phyloP scores from a whole-genome alignment of 352 stramenopile species.

The Phytophthora lateralis region DNA sequence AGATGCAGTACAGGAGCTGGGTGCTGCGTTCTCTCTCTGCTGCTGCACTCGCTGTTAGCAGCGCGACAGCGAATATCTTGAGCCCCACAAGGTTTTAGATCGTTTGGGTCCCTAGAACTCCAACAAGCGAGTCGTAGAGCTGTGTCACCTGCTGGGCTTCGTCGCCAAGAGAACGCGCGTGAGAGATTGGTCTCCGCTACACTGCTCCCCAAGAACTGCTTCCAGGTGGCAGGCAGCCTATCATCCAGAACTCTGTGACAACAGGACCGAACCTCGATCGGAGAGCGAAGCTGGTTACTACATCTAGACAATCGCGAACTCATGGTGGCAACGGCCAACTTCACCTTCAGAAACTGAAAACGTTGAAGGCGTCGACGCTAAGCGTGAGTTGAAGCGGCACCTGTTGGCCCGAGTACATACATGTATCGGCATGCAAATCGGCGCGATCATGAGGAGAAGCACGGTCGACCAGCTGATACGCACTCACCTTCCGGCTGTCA shows the following conservation, averaged over 20 bases:
- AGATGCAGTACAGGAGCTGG: too few species aligned
- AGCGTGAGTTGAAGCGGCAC: neutral
- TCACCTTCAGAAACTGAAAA: neutral
- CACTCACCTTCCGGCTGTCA: conserved; percentile 11
- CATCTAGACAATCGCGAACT: too few species aligned
- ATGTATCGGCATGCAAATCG: conserved; percentile 17
- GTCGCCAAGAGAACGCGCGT: neutral
- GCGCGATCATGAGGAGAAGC: conserved; percentile 25
- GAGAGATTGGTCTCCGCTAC: neutral
- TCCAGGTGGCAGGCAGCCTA: conserved; percentile 20
- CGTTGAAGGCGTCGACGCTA: conserved; percentile 22
- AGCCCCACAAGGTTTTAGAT: too few species aligned
- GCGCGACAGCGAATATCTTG: too few species aligned
- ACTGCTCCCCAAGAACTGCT: neutral
- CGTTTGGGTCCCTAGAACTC: too few species aligned
- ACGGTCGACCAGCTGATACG: conserved; percentile 25
- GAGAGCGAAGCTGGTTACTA: neutral
- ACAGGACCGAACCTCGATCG: neutral
- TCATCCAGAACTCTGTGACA: neutral
- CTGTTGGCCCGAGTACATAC: neutral
- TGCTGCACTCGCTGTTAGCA: neutral
- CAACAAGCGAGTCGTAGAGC: too few species aligned
- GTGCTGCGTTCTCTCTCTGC: conserved; percentile 7
- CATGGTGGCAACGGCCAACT: neutral
- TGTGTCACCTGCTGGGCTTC: too few species aligned